phyloP scores from a whole-genome alignment of 2,329 filamentous ascomycete genomes.

The Neoascochyta sp. region DNA sequence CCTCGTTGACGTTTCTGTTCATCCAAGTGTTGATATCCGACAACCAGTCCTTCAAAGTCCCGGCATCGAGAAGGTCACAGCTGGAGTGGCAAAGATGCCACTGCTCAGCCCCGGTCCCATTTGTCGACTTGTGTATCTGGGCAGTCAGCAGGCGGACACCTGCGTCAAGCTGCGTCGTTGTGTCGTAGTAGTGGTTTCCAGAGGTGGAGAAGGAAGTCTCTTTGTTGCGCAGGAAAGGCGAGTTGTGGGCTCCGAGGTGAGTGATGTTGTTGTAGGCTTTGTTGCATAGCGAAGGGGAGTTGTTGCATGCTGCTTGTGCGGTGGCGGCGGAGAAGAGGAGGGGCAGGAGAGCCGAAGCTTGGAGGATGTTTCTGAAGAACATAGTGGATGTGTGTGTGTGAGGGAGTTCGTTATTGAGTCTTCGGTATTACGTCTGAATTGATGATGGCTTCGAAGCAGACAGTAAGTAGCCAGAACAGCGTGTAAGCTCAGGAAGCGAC shows the following conservation, averaged over 20 bases:
- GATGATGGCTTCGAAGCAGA: too few relatives aligned
- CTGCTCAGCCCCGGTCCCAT: slow-evolving; percentile 27
- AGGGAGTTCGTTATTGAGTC: too few relatives aligned
- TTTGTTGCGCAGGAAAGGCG: slow-evolving; percentile 64
- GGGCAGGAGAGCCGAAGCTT: slow-evolving; percentile 24
- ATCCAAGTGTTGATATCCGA: slow-evolving; percentile 64
- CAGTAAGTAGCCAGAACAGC: too few relatives aligned
- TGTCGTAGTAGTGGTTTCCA: slow-evolving; percentile 72
- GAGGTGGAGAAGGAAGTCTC: slow-evolving; percentile 59
- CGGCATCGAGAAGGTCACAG: slow-evolving; percentile 67
- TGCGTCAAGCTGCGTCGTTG: slow-evolving; percentile 65
- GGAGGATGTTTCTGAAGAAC: slow-evolving; percentile 28
- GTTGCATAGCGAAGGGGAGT: slow-evolving; percentile 69
- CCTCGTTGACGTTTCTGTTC: slow-evolving; percentile 65
- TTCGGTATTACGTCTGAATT: too few relatives aligned
- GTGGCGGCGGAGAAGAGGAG: slow-evolving; percentile 25
- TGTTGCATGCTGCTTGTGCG: slow-evolving; percentile 64
- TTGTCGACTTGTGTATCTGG: slow-evolving; percentile 63
- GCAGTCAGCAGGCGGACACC: slow-evolving; percentile 68
- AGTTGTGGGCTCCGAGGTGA: slow-evolving; percentile 73
- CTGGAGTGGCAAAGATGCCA: slow-evolving; percentile 68
- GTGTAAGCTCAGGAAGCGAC: slow-evolving; percentile 9
- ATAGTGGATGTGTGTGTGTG: slow-evolving; percentile 18
- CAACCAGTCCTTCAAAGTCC: slow-evolving; percentile 63
- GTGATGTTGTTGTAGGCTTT: slow-evolving; percentile 72